Evolutionary conservation across 2,329 filamentous ascomycete genomes (phyloP).

Genomic region (Cryphonectria naterciae): DNA sequence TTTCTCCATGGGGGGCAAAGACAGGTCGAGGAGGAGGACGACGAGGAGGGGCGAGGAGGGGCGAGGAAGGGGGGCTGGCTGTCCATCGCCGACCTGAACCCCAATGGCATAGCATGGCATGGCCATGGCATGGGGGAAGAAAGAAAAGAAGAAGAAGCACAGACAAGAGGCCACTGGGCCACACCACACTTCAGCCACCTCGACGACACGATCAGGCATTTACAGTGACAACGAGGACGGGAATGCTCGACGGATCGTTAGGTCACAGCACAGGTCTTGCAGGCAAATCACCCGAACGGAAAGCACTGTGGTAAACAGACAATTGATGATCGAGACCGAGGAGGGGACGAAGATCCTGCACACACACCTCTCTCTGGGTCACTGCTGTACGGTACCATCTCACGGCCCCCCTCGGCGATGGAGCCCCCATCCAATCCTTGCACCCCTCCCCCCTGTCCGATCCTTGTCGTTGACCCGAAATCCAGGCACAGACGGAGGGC

Average conservation of each 20-base stretch:
- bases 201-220: background rate
- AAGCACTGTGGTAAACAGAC: background rate
- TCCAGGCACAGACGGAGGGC: conserved; percentile 3
- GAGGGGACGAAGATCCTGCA: conserved; percentile 4
- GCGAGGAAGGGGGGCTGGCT: too few relatives aligned
- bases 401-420: background rate
- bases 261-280: background rate
- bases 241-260: background rate
- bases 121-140: too few relatives aligned
- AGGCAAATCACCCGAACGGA: background rate
- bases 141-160: background rate
- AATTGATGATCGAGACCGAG: background rate
- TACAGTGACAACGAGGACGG: background rate
- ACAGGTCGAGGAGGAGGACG: background rate
- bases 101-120: background rate
- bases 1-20: background rate
- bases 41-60: background rate
- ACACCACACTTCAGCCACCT: background rate
- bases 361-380: conserved; percentile 25
- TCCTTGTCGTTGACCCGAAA: conserved; percentile 14
- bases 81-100: background rate
- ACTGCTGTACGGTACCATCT: background rate
- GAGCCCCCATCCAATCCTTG: conserved; percentile 13
- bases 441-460: conserved; percentile 9
- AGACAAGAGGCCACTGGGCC: background rate